Percentiles rank a stretch among this genome's conserved stretches.
Evolutionary conservation across 2,329 filamentous ascomycete species (phyloP).

Genomic region (Aspergillus fructus): DNA sequence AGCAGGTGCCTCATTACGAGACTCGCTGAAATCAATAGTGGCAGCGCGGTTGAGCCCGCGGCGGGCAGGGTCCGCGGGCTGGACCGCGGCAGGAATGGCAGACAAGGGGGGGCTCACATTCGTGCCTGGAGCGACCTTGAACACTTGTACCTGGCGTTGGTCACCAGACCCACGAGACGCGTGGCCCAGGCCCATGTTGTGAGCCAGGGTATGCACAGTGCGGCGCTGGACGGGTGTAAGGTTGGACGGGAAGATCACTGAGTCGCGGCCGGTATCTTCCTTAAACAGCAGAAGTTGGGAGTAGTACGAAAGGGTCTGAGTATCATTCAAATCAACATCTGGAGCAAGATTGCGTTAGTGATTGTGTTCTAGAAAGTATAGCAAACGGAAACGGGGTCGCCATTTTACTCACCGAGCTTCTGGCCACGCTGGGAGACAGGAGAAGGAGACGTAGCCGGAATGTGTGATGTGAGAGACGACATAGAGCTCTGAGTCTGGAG

Average conservation of each 20-base stretch:
- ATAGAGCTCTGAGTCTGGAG: conserved; percentile 85
- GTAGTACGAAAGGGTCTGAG: conserved; percentile 81
- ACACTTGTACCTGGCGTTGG: conserved; percentile 85
- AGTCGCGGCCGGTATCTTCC: conserved; percentile 72
- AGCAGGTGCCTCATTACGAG: conserved; percentile 68
- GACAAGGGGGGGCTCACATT: conserved; percentile 63
- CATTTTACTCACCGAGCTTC: conserved; percentile 34
- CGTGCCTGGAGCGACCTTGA: conserved; percentile 55
- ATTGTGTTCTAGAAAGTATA: neutral
- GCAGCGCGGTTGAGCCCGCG: conserved; percentile 87
- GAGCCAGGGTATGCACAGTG: conserved; percentile 88
- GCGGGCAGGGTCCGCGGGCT: conserved; percentile 73
- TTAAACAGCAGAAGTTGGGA: conserved; percentile 88
- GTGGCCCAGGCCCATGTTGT: conserved; percentile 91
- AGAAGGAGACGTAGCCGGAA: conserved; percentile 65
- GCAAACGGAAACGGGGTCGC: neutral
- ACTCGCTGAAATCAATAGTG: conserved; percentile 93
- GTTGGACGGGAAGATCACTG: conserved; percentile 77
- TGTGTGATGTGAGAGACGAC: conserved; percentile 69
- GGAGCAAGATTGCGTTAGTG: conserved; percentile 18
- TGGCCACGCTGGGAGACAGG: conserved; percentile 59
- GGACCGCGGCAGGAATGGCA: conserved; percentile 62
- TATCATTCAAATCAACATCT: conserved; percentile 90
- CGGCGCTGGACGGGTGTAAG: conserved; percentile 81
- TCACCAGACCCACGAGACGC: conserved; percentile 85